Conservation (phyloP, 2,329 filamentous ascomycete genomes). For the Xenosphaeropsis pyriputrescens region DNA sequence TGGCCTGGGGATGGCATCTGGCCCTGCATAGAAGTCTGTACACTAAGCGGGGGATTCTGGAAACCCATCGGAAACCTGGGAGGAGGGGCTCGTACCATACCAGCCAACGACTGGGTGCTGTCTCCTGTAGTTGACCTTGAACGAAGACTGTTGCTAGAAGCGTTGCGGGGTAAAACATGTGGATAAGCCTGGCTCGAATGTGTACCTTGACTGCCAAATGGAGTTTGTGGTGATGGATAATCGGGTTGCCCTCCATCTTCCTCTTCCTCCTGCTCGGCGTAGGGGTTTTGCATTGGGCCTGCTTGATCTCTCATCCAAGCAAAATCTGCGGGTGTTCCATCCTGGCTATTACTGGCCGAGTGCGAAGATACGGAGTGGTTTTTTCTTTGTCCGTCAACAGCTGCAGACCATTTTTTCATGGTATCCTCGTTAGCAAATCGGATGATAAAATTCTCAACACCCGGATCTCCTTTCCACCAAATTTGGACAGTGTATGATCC, state of each 20-base stretch:
- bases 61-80: constrained; percentile 51
- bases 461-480: constrained; percentile 95
- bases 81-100: constrained; percentile 44
- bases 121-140: constrained; percentile 65
- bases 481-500: constrained; percentile 93
- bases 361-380: constrained; percentile 34
- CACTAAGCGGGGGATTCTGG: constrained; percentile 46
- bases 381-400: constrained; percentile 66
- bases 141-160: constrained; percentile 61
- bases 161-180: constrained; percentile 46
- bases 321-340: constrained; percentile 45
- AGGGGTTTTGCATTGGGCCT: constrained; percentile 64
- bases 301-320: constrained; percentile 60
- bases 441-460: constrained; percentile 92
- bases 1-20: constrained; percentile 21
- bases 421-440: constrained; percentile 82
- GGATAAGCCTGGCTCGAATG: too few relatives aligned
- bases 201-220: neutral
- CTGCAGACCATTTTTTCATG: constrained; percentile 82
- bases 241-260: constrained; percentile 35
- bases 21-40: constrained; percentile 41
- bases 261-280: constrained; percentile 49
- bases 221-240: constrained; percentile 19
- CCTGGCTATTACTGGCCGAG: constrained; percentile 28
- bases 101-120: constrained; percentile 41